Base-by-base conservation (phyloP, 306 rosid genomes). In the Fragaria iinumae region DNA sequence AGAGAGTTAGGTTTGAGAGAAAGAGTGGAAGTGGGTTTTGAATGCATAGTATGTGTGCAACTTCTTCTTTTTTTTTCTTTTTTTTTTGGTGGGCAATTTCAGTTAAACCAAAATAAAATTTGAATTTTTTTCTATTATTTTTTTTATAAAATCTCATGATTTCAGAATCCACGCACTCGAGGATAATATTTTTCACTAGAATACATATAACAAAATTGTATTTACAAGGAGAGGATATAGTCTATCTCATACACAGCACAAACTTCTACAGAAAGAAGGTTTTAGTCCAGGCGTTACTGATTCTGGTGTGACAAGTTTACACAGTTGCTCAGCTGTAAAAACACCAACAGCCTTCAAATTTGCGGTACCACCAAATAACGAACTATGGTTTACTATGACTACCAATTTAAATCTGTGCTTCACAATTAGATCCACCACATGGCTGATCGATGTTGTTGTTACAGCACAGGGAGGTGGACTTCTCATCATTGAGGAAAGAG, bases 401-500 rank as follows among this genome's bases (percentile, higher is more conserved):
- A 93, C 81, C 91, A 88, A 84, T 60, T 81, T 81, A 32, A 81
- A 84, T n/a, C 85, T 79, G 81, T 87, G 85, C 76, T 79, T 87
- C 62, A 90, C 53, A 32, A 92, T 83, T 21, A 92, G 86, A 85
- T 93, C 86, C 60, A 87, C 86, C 47, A 90, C 97, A 60, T 84
- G 85, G 25, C 92, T 89, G 11, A 93, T 74, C 23, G 94, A 81
- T 41, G 91, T 83, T 1, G 81, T 69, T 5, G 80, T 85, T 17
- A 91, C 75, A 6, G 88, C 96, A 29, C 55, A 65, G 3, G 97
- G 94, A 79, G 93, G 91, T 25, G 89, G 90, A 49, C 92, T 87
- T 85, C 93, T 83, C 97, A 93, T 90, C 92, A 93, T 88, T 21
- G 86, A 81, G 74, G 92, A 83, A 76, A 93, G 77, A 3, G 89